Evolutionary conservation across 129 eudicot species (phyloP).

Genomic region (Flaveria robusta): DNA sequence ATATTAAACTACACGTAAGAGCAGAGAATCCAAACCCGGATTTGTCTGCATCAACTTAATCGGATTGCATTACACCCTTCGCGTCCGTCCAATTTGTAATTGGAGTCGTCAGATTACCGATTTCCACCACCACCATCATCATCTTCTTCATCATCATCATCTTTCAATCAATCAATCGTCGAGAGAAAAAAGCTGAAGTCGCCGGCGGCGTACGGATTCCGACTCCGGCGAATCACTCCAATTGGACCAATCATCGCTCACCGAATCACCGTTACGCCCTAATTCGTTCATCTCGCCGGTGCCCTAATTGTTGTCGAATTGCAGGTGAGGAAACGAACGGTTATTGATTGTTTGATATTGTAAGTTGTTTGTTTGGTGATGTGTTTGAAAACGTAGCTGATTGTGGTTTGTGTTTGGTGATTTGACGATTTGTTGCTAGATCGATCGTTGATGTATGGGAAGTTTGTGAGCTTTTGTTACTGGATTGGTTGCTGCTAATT

Average conservation of each 20-base stretch:
- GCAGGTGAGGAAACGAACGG: slow-evolving; percentile 15
- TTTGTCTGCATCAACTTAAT: slow-evolving; percentile 40
- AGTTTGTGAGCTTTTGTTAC: slow-evolving; percentile 30
- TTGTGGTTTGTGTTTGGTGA: slow-evolving; percentile 10
- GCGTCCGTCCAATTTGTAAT: slow-evolving; percentile 51
- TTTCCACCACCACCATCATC: not conserved
- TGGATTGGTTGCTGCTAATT: slow-evolving; percentile 33
- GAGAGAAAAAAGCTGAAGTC: slow-evolving; percentile 24
- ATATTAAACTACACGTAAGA: slow-evolving; percentile 38
- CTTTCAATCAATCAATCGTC: slow-evolving; percentile 36
- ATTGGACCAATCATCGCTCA: slow-evolving; percentile 13
- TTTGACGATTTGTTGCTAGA: slow-evolving; percentile 22
- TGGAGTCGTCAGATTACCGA: slow-evolving; percentile 28
- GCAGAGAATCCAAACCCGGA: slow-evolving; percentile 65
- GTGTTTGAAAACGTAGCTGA: not conserved
- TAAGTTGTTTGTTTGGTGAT: slow-evolving; percentile 1
- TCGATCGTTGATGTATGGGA: slow-evolving; percentile 28
- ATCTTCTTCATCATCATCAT: slow-evolving; percentile 6
- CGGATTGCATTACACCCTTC: slow-evolving; percentile 45
- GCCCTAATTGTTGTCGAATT: slow-evolving; percentile 1
- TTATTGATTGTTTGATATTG: not conserved
- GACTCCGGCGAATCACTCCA: slow-evolving; percentile 15
- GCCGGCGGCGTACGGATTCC: slow-evolving; percentile 34
- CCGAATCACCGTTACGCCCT: slow-evolving; percentile 9
- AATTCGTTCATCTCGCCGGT: not conserved